Evolutionary conservation across 495 filamentous ascomycete species (phyloP).

Genomic region (Neurospora tetraspora): DNA sequence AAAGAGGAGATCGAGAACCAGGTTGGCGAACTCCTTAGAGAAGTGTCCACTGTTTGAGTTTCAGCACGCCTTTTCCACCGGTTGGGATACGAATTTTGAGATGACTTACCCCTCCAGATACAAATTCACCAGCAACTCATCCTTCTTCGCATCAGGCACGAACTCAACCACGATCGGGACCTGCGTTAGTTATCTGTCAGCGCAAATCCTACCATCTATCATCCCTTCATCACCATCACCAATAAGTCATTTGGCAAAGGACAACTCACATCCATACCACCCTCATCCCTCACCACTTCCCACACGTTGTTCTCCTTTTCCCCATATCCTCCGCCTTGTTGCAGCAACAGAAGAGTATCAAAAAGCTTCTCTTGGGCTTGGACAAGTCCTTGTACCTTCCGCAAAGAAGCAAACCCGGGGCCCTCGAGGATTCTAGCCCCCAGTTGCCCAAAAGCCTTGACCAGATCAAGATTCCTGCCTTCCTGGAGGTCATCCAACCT

Average conservation of each 20-base stretch:
- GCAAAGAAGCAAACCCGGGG: not conserved
- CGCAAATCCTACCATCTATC: too few relatives aligned
- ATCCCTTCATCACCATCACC: too few relatives aligned
- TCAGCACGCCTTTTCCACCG: not conserved
- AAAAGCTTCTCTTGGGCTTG: constrained; percentile 35
- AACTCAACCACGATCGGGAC: constrained; percentile 62
- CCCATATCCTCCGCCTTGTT: constrained; percentile 30
- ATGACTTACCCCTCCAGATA: constrained; percentile 14
- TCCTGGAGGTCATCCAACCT: constrained; percentile 28
- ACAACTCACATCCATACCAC: constrained; percentile 60
- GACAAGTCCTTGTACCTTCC: not conserved
- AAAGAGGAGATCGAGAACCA: constrained; percentile 41
- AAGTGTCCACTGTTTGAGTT: constrained; percentile 18
- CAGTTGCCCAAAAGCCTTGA: constrained; percentile 38
- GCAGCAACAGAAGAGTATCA: constrained; percentile 67
- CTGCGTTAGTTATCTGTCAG: constrained; percentile 18
- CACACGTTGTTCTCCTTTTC: constrained; percentile 35
- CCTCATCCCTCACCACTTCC: constrained; percentile 54
- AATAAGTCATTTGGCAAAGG: not conserved
- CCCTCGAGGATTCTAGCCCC: not conserved
- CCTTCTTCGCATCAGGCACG: constrained; percentile 29
- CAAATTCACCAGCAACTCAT: constrained; percentile 15
- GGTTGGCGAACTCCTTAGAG: constrained; percentile 23
- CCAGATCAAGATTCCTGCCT: constrained; percentile 38
- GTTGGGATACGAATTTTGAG: not conserved